phyloP scores from a whole-genome alignment of 345 rosid genomes.

The Gossypium herbaceum region DNA sequence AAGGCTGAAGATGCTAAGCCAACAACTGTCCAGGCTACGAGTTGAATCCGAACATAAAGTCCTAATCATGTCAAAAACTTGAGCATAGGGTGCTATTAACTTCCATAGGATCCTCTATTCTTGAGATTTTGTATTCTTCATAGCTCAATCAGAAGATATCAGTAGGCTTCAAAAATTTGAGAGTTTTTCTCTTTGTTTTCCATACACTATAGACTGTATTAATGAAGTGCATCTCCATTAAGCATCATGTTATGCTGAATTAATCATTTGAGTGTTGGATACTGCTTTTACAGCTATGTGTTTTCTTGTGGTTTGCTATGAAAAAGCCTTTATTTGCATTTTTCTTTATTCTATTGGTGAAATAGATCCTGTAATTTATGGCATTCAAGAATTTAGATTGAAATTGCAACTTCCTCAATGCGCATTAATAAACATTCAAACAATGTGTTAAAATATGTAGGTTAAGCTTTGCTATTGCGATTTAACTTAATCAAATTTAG shows the following conservation, averaged over 20 bases:
- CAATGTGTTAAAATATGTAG: too few relatives aligned
- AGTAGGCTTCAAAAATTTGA: background rate
- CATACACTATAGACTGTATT: background rate
- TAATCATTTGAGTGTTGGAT: background rate
- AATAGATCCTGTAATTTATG: background rate
- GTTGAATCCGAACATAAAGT: slow-evolving; percentile 29
- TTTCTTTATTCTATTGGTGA: background rate
- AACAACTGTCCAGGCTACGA: slow-evolving; percentile 40
- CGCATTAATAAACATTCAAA: background rate
- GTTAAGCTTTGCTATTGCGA: too few relatives aligned
- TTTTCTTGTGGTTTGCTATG: background rate
- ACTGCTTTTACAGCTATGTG: background rate
- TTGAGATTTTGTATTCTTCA: background rate
- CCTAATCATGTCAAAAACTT: background rate
- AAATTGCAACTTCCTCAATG: background rate
- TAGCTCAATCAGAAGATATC: background rate
- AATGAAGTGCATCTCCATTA: background rate
- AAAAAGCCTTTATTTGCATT: background rate
- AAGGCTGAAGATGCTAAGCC: slow-evolving; percentile 78
- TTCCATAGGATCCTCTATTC: background rate
- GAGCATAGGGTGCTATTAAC: background rate
- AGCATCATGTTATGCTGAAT: background rate
- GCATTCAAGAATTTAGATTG: background rate
- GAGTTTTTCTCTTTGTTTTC: background rate
- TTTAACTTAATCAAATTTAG: too few relatives aligned